A percentile compares a stretch with the other conserved stretches of the same genome.
These are phyloP conservation scores for Colletotrichum sp. DNA, from an alignment of 2,329 filamentous ascomycete species.

Conservation along the genomic window DNA sequence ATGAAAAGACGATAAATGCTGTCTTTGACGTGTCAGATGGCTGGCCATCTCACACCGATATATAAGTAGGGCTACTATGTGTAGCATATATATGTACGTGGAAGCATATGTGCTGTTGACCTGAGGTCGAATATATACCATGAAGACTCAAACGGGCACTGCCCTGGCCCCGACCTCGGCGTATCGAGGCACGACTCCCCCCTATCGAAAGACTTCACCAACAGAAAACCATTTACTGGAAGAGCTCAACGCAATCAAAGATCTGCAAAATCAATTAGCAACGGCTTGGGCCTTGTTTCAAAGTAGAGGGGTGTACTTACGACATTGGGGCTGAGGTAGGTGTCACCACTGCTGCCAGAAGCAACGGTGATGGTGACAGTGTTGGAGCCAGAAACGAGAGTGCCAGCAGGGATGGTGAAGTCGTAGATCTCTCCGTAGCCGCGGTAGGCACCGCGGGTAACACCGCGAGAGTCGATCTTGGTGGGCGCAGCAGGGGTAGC, in stretches of 20 bases:
- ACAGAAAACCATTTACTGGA: not conserved
- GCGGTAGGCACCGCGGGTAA: slow-evolving; percentile 69
- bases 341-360: slow-evolving; percentile 61
- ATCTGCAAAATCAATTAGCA: slow-evolving; percentile 6
- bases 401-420: slow-evolving; percentile 62
- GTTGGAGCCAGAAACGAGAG: slow-evolving; percentile 62
- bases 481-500: slow-evolving; percentile 56
- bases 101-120: slow-evolving; percentile 5
- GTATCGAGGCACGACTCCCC: not conserved
- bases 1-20: not conserved
- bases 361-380: slow-evolving; percentile 65
- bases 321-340: slow-evolving; percentile 63
- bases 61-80: not conserved
- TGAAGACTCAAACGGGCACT: not conserved
- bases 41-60: not conserved
- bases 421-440: slow-evolving; percentile 69
- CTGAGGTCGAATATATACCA: slow-evolving; percentile 3
- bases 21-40: not conserved
- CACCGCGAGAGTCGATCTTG: slow-evolving; percentile 68
- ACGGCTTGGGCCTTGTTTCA: not conserved
- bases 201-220: not conserved
- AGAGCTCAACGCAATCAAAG: slow-evolving; percentile 21
- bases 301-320: slow-evolving; percentile 25
- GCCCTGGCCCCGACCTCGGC: not conserved
- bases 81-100: slow-evolving; percentile 4